phyloP scores from a whole-genome alignment of 768 basidiomycete species.

The Tylopilus subfusipes region DNA sequence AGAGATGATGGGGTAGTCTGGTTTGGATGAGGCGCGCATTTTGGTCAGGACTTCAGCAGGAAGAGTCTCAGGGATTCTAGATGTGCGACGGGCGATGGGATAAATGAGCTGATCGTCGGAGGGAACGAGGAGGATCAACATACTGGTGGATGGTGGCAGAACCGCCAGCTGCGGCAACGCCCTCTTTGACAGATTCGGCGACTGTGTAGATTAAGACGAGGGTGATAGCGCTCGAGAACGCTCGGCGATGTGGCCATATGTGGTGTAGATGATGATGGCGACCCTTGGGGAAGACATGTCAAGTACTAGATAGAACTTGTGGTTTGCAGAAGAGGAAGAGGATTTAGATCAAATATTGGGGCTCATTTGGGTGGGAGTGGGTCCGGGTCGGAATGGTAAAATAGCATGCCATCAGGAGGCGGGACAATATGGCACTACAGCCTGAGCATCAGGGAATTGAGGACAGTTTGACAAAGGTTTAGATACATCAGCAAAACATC shows the following conservation, averaged over 20 bases:
- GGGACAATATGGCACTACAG: too few species aligned
- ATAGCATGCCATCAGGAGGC: conserved; percentile 1
- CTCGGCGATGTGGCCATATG: conserved; percentile 71
- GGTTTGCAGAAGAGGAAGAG: too few species aligned
- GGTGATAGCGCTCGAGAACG: not conserved
- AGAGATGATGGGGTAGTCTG: conserved; percentile 42
- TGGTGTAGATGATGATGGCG: conserved; percentile 69
- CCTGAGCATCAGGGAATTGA: too few species aligned
- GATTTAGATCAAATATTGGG: not conserved
- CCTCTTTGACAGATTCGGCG: conserved; percentile 50
- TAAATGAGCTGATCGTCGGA: not conserved
- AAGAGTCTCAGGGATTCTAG: conserved; percentile 78
- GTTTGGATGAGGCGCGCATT: conserved; percentile 70
- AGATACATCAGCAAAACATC: too few species aligned
- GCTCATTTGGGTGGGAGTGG: not conserved
- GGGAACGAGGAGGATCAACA: too few species aligned
- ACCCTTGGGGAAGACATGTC: conserved; percentile 48
- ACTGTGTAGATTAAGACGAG: too few species aligned
- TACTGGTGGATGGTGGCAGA: conserved; percentile 54
- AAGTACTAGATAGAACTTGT: not conserved
- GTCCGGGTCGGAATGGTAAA: not conserved
- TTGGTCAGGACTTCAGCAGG: conserved; percentile 58
- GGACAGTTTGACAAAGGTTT: too few species aligned
- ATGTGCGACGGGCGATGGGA: not conserved
- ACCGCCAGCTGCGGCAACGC: conserved; percentile 49